Conservation (phyloP, 805 yeast genomes). For the Candida yuanshanica region DNA sequence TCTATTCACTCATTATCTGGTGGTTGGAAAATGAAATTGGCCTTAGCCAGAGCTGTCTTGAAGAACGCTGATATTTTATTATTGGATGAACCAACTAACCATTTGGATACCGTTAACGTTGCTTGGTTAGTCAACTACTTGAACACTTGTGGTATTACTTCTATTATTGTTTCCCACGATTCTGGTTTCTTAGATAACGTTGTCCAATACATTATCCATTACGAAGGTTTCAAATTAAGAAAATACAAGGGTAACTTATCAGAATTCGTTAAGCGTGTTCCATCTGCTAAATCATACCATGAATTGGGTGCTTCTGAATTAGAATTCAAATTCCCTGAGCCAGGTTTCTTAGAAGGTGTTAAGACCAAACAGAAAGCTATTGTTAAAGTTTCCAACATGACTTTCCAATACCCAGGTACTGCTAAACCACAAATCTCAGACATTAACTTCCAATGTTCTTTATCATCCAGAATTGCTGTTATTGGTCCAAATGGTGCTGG, state of each 20-base stretch:
- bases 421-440: slow-evolving; percentile 87
- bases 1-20: slow-evolving; percentile 97
- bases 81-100: slow-evolving; percentile 99
- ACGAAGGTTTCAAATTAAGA: slow-evolving; percentile 99
- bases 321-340: slow-evolving; percentile 98
- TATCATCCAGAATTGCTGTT: slow-evolving; percentile 99
- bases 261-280: slow-evolving; percentile 97
- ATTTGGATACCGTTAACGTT: slow-evolving; percentile 98
- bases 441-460: slow-evolving; percentile 97
- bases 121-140: slow-evolving; percentile 99
- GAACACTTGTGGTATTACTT: slow-evolving; percentile 96
- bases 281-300: slow-evolving; percentile 97
- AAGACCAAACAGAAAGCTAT: slow-evolving; percentile 99
- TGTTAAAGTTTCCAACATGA: slow-evolving; percentile 94
- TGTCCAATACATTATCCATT: slow-evolving; percentile 97
- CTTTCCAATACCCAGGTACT: slow-evolving; percentile 99
- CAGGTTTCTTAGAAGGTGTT: slow-evolving; percentile 99
- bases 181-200: slow-evolving; percentile 98
- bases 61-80: slow-evolving; percentile 96
- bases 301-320: slow-evolving; percentile 97
- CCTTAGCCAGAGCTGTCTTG: slow-evolving; percentile 98
- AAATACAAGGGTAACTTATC: slow-evolving; percentile 99
- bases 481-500: slow-evolving; percentile 99
- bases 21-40: slow-evolving; percentile 99
- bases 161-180: slow-evolving; percentile 98